Conservation (phyloP, 2,329 filamentous ascomycete genomes). For the Colletotrichum sp. region DNA sequence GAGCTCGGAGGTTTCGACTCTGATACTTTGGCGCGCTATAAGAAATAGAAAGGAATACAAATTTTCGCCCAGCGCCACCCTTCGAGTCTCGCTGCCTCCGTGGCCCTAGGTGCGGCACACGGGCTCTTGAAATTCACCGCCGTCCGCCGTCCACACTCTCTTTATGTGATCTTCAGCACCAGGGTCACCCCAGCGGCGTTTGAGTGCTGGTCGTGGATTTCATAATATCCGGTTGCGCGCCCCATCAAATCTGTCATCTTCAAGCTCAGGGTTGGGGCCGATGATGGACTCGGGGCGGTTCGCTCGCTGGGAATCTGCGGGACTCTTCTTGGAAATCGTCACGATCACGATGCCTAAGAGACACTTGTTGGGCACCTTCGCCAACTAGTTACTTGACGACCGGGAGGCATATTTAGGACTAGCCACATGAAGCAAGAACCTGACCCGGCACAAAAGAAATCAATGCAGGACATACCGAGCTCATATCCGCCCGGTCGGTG, state of each 20-base stretch:
- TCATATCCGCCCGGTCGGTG: not conserved
- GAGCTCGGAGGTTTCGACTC: not conserved
- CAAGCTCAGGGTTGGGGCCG: not conserved
- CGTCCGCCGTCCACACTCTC: not conserved
- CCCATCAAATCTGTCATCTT: not conserved
- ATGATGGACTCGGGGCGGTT: not conserved
- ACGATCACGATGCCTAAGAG: fast-evolving
- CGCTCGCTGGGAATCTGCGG: fast-evolving
- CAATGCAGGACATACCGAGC: not conserved
- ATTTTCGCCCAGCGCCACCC: not conserved
- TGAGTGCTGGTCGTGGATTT: not conserved
- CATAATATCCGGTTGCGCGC: not conserved
- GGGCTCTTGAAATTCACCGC: not conserved
- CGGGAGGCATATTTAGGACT: not conserved
- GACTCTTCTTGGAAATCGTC: not conserved
- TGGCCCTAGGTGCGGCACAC: not conserved
- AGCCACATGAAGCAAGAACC: not conserved
- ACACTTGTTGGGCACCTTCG: not conserved
- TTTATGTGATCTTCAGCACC: fast-evolving
- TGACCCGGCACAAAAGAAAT: not conserved
- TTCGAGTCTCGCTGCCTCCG: not conserved
- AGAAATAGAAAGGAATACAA: fast-evolving
- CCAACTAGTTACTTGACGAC: not conserved
- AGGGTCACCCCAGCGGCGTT: not conserved
- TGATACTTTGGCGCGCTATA: not conserved